phyloP scores from a whole-genome alignment of 345 rosid species.

The Draba incana region DNA sequence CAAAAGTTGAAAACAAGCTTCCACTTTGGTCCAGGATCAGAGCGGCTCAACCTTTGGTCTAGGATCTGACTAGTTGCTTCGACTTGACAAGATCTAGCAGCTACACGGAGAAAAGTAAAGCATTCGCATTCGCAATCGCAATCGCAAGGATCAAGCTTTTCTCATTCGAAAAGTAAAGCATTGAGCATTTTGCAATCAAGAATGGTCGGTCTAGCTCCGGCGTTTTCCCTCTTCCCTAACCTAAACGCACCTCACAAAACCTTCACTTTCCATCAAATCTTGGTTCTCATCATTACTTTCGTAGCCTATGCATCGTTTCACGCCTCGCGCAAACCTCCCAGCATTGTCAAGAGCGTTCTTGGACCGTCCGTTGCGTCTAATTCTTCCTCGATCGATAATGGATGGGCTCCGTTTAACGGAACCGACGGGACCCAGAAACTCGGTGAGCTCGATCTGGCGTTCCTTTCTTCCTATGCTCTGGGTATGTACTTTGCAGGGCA shows the following conservation, averaged over 20 bases:
- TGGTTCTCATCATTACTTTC: slow-evolving; percentile 65
- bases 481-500: slow-evolving; percentile 94
- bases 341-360: slow-evolving; percentile 89
- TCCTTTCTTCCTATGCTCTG: slow-evolving; percentile 64
- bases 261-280: slow-evolving; percentile 66
- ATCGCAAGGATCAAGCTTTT: neutral
- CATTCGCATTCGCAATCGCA: neutral
- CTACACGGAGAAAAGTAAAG: neutral
- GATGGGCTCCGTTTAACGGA: slow-evolving; percentile 91
- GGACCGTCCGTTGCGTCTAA: slow-evolving; percentile 55
- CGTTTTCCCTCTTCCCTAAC: slow-evolving; percentile 54
- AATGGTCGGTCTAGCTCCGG: slow-evolving; percentile 53
- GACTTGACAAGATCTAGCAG: slow-evolving; percentile 10
- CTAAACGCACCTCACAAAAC: slow-evolving; percentile 66
- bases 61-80: slow-evolving; percentile 30
- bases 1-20: too few relatives aligned
- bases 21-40: too few relatives aligned
- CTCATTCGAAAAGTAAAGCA: too few relatives aligned
- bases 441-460: slow-evolving; percentile 92
- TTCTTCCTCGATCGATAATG: slow-evolving; percentile 46
- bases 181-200: slow-evolving; percentile 49
- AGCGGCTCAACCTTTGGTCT: neutral
- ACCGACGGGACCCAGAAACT: slow-evolving; percentile 68
- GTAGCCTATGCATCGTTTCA: slow-evolving; percentile 90
- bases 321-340: slow-evolving; percentile 94